Evolutionary conservation across 768 basidiomycete genomes (phyloP).

Genomic region (Phlebiopsis flavidoalba): DNA sequence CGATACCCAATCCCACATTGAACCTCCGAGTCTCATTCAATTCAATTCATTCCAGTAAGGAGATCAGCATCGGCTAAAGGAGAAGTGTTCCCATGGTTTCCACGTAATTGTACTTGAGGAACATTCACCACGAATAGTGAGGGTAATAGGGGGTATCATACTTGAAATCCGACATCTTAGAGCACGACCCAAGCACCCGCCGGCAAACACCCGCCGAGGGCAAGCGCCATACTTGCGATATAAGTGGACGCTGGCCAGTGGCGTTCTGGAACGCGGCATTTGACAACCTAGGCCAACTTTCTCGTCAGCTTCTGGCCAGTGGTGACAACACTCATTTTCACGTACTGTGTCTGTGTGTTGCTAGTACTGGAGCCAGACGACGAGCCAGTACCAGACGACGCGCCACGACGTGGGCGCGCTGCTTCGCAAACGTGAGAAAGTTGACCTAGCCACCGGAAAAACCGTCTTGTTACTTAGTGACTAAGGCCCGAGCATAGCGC

Average conservation of each 20-base stretch:
- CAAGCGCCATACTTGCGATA: constrained; percentile 25
- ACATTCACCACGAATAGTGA: neutral
- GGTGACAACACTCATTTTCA: neutral
- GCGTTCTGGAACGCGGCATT: neutral
- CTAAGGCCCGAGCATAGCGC: constrained; percentile 27
- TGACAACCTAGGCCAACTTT: neutral
- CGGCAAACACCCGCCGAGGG: constrained; percentile 27
- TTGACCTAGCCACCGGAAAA: constrained; percentile 49
- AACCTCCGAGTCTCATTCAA: neutral
- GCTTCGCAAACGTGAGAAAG: too few relatives aligned
- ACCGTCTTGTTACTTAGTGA: constrained; percentile 42
- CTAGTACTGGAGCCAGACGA: neutral
- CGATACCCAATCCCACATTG: neutral
- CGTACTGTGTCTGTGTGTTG: neutral
- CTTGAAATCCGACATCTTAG: constrained; percentile 14
- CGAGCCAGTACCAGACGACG: constrained; percentile 5
- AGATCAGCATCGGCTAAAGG: neutral
- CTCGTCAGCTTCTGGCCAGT: neutral
- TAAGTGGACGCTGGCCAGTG: constrained; percentile 16
- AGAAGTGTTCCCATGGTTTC: neutral
- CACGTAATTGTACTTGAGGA: neutral
- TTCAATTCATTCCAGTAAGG: neutral
- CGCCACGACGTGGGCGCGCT: neutral
- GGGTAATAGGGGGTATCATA: neutral
- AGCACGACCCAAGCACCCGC: constrained; percentile 37